Percentiles rank a stretch among this genome's conserved stretches.
Conservation (phyloP, 176 grass and related monocot genomes). For the Aegilops bicornis region DNA sequence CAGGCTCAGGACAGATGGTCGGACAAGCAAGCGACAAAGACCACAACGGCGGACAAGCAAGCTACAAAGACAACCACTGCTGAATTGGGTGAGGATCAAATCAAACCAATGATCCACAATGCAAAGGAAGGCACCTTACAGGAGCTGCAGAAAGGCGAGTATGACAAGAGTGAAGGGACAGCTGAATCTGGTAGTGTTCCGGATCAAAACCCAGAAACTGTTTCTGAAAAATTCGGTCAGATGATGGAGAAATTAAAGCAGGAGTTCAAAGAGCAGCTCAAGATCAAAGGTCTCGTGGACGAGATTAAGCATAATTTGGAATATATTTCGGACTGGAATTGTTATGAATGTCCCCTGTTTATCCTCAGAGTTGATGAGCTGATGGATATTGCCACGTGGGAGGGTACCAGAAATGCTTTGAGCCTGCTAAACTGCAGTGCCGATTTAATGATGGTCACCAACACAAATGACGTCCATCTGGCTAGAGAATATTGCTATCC, state of each 20-base stretch:
- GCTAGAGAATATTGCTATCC: not conserved
- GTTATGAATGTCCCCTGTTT: not conserved
- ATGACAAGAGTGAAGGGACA: not conserved
- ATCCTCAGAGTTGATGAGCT: not conserved
- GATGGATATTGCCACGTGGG: not conserved
- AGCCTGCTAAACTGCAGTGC: not conserved
- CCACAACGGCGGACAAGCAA: not conserved
- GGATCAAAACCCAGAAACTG: not conserved
- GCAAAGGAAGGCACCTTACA: not conserved
- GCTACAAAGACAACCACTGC: not conserved
- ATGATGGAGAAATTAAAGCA: not conserved
- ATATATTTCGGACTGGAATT: not conserved
- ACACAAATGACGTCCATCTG: fast-evolving
- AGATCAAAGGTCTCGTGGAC: not conserved
- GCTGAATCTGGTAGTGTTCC: not conserved
- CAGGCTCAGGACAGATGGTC: not conserved
- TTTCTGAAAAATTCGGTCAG: not conserved
- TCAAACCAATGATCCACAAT: not conserved
- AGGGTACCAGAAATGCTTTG: not conserved
- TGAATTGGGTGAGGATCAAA: not conserved
- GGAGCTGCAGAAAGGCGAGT: not conserved
- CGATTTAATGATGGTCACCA: not conserved
- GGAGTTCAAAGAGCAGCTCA: not conserved
- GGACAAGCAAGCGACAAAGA: not conserved
- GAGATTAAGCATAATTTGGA: not conserved